Evolutionary conservation across 768 basidiomycete species (phyloP).

Genomic region (Suillus paluster): DNA sequence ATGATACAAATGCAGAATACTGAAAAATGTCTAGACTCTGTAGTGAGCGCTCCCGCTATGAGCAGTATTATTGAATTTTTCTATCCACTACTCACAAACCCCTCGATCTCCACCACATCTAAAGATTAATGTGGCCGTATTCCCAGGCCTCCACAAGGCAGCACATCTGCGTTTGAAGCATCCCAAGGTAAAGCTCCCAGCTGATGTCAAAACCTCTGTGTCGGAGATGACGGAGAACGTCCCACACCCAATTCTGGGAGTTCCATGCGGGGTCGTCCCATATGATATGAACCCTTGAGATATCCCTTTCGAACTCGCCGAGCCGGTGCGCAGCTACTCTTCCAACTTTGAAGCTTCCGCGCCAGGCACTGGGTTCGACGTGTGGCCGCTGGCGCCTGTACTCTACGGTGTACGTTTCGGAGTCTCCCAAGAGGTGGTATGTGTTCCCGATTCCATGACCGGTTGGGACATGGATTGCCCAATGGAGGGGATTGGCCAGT

Average conservation of each 20-base stretch:
- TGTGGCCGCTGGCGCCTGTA: conserved; percentile 13
- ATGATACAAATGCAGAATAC: background rate
- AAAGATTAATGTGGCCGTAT: background rate
- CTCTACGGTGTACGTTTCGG: conserved; percentile 26
- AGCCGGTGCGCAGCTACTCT: conserved; percentile 23
- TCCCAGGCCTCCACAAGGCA: conserved; percentile 25
- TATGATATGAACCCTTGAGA: conserved; percentile 19
- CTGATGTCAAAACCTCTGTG: conserved; percentile 20
- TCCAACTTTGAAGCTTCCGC: conserved; percentile 30
- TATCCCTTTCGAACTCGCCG: conserved; percentile 19
- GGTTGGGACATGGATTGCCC: conserved; percentile 36
- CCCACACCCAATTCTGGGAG: conserved; percentile 33
- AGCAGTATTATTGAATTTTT: background rate
- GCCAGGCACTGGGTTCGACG: conserved; percentile 23
- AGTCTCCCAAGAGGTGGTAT: conserved; percentile 30
- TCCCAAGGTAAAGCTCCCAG: conserved; percentile 17
- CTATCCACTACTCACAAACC: background rate
- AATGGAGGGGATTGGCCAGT: conserved; percentile 24
- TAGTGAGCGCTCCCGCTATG: background rate
- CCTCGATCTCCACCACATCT: background rate
- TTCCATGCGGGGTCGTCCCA: conserved; percentile 28
- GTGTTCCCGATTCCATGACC: conserved; percentile 22
- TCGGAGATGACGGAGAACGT: conserved; percentile 17
- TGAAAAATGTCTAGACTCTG: background rate
- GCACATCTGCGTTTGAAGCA: conserved; percentile 30